Evolutionary conservation across 2,329 filamentous ascomycete species (phyloP).

Genomic region (Ascochyta rabiei): DNA sequence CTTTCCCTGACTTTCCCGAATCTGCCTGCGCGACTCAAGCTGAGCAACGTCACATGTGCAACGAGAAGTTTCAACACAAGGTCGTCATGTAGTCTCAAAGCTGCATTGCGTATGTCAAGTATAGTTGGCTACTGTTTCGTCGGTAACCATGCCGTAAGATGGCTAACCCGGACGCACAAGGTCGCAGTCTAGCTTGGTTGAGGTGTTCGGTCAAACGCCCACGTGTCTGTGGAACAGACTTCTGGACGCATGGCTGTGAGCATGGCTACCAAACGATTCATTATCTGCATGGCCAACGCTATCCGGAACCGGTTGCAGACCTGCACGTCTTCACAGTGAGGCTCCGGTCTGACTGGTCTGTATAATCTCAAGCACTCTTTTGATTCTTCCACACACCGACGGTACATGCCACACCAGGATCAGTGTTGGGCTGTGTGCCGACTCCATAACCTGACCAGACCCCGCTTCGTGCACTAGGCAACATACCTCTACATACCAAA

Average conservation of each 20-base stretch:
- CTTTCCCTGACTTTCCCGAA: background rate
- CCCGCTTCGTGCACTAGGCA: background rate
- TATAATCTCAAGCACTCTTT: background rate
- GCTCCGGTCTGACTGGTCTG: background rate
- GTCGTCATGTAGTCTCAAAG: background rate
- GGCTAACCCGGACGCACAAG: background rate
- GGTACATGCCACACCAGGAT: background rate
- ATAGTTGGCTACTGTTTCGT: background rate
- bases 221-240: background rate
- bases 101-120: background rate
- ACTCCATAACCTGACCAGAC: background rate
- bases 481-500: background rate
- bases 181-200: background rate
- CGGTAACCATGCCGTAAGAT: background rate
- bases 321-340: background rate
- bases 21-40: background rate
- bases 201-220: background rate
- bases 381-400: background rate
- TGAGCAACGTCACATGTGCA: conserved; percentile 8
- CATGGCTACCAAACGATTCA: background rate
- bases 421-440: background rate
- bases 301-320: background rate
- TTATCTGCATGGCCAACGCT: background rate
- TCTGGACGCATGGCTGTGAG: background rate
- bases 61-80: background rate